These are phyloP conservation scores for Polyplosphaeria fusca DNA, from an alignment of 495 filamentous ascomycete genomes.

Conservation along the genomic window DNA sequence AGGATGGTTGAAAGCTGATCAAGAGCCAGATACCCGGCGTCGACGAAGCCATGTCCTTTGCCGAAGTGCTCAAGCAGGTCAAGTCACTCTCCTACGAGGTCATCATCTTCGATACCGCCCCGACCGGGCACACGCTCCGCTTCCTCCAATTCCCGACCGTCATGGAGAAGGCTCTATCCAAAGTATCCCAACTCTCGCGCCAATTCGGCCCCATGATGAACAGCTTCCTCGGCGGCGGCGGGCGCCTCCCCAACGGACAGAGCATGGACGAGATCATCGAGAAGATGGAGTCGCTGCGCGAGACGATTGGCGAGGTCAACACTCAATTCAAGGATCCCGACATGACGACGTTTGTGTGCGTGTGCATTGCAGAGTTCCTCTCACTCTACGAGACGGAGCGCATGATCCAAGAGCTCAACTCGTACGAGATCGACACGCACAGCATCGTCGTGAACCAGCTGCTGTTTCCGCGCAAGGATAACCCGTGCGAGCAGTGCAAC, in stretches of 20 bases:
- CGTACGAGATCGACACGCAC: slow-evolving; percentile 93
- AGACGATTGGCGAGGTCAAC: slow-evolving; percentile 94
- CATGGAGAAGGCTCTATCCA: slow-evolving; percentile 95
- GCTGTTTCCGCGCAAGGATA: slow-evolving; percentile 83
- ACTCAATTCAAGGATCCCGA: slow-evolving; percentile 95
- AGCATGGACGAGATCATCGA: slow-evolving; percentile 86
- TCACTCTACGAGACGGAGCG: slow-evolving; percentile 97
- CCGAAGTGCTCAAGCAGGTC: slow-evolving; percentile 98
- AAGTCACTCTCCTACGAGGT: slow-evolving; percentile 98
- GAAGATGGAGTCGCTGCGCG: slow-evolving; percentile 88
- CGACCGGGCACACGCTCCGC: slow-evolving; percentile 97
- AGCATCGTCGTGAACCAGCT: slow-evolving; percentile 98
- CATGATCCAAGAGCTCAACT: slow-evolving; percentile 97
- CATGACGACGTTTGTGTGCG: slow-evolving; percentile 96
- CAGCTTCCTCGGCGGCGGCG: slow-evolving; percentile 76
- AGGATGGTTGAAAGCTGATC: slow-evolving; percentile 26
- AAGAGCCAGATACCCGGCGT: slow-evolving; percentile 83
- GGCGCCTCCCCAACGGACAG: slow-evolving; percentile 84
- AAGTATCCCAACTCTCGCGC: slow-evolving; percentile 86
- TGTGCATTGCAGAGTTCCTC: slow-evolving; percentile 97
- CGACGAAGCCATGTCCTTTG: slow-evolving; percentile 99
- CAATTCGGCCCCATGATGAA: slow-evolving; percentile 97
- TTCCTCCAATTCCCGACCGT: slow-evolving; percentile 99
- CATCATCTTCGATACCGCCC: slow-evolving; percentile 98
- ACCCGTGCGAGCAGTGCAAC: slow-evolving; percentile 91